Conservation (phyloP, 257 asterid genomes). For the Nicotiana knightiana region DNA sequence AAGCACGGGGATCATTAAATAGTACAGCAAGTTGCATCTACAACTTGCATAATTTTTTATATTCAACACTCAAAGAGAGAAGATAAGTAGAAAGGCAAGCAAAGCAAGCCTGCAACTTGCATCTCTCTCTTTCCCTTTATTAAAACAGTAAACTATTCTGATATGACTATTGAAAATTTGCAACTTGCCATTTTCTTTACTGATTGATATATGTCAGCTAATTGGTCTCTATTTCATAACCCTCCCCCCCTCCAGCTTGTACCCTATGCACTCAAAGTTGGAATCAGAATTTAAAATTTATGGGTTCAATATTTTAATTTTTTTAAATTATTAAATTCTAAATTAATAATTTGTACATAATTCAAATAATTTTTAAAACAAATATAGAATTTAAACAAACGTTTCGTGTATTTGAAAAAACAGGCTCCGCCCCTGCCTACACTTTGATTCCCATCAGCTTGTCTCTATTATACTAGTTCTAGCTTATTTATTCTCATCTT, state of each 20-base stretch:
- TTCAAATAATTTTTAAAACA: too few species aligned
- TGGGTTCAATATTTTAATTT: too few species aligned
- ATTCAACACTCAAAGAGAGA: background rate
- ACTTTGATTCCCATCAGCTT: constrained; percentile 7
- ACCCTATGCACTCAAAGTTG: background rate
- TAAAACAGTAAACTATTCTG: background rate
- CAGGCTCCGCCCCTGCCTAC: background rate
- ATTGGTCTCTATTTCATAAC: background rate
- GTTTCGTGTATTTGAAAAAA: too few species aligned
- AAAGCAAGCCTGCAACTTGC: background rate
- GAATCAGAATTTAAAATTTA: too few species aligned
- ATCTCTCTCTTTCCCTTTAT: background rate
- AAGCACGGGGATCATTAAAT: background rate
- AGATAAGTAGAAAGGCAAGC: background rate
- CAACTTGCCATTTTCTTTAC: background rate
- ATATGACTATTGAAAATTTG: constrained; percentile 2
- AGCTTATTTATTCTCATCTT: too few species aligned
- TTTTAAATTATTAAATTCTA: too few species aligned
- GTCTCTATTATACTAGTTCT: background rate
- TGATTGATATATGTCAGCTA: constrained; percentile 1
- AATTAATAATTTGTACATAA: too few species aligned
- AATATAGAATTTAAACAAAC: too few species aligned
- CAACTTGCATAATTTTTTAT: background rate
- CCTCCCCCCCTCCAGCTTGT: background rate
- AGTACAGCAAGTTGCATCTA: background rate